Percentiles rank a stretch among this genome's conserved stretches.
Conservation (phyloP, 208 protist genomes). For the Sergeia podlipaevii region DNA sequence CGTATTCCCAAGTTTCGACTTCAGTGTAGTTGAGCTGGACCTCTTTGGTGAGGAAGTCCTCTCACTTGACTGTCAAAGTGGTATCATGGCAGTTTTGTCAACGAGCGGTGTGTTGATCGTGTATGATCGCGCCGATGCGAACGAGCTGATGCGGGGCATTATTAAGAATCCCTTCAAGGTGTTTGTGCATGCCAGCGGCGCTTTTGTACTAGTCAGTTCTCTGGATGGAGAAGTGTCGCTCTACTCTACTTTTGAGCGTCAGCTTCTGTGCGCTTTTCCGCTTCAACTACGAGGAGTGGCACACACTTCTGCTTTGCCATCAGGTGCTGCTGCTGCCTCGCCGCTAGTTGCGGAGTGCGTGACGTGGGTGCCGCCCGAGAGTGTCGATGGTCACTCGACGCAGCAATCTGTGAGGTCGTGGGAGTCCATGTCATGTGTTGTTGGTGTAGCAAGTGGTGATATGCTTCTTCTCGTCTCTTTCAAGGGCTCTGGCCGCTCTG, state of each 20-base stretch:
- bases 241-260: slow-evolving; percentile 27
- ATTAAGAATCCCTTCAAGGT: slow-evolving; percentile 65
- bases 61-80: slow-evolving; percentile 56
- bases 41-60: slow-evolving; percentile 23
- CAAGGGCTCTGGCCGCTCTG: too few relatives aligned
- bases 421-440: too few relatives aligned
- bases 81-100: slow-evolving; percentile 50
- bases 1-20: slow-evolving; percentile 13
- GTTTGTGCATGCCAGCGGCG: slow-evolving; percentile 64
- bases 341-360: slow-evolving; percentile 46
- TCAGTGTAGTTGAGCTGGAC: slow-evolving; percentile 20
- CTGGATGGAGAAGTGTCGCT: slow-evolving; percentile 63
- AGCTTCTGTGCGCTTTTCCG: slow-evolving; percentile 17
- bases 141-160: slow-evolving; percentile 14
- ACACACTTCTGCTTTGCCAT: background rate
- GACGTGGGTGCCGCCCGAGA: slow-evolving; percentile 31
- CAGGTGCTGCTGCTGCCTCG: background rate
- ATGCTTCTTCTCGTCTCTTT: too few relatives aligned
- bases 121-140: slow-evolving; percentile 39
- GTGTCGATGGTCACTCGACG: slow-evolving; percentile 13
- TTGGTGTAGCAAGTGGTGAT: too few relatives aligned
- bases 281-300: slow-evolving; percentile 16
- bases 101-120: slow-evolving; percentile 36
- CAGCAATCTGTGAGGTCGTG: too few relatives aligned
- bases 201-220: slow-evolving; percentile 35